Conservation (phyloP, 129 eudicot species). For the Chrysanthemum seticuspe region DNA sequence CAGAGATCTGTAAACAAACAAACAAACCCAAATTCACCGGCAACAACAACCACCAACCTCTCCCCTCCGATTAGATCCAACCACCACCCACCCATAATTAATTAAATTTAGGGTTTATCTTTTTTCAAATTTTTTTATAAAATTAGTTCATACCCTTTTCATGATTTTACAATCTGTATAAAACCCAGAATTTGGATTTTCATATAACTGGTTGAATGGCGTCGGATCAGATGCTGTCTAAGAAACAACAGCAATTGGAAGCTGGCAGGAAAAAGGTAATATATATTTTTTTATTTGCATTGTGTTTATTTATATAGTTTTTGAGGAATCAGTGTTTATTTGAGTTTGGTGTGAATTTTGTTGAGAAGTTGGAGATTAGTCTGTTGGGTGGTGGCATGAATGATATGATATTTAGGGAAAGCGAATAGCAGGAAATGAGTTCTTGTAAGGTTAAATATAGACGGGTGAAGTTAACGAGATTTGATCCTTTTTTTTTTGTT, state of each 20-base stretch:
- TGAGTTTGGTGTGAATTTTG: too few relatives aligned
- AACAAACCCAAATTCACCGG: not conserved
- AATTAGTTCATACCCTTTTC: conserved; percentile 12
- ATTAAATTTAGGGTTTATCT: conserved; percentile 48
- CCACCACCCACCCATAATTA: conserved; percentile 29
- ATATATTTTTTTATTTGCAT: not conserved
- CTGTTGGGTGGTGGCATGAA: not conserved
- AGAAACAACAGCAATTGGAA: conserved; percentile 75
- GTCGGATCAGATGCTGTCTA: conserved; percentile 70
- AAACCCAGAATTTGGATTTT: conserved; percentile 3
- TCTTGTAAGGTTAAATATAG: too few relatives aligned
- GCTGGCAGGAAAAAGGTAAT: conserved; percentile 82
- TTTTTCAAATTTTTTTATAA: not conserved
- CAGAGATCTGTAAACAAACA: not conserved
- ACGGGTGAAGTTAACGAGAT: too few relatives aligned
- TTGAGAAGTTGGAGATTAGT: not conserved
- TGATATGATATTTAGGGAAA: too few relatives aligned
- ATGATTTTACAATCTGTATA: not conserved
- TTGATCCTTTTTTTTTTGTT: too few relatives aligned
- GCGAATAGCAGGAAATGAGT: too few relatives aligned
- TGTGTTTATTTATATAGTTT: not conserved
- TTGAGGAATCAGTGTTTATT: not conserved
- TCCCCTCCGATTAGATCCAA: conserved; percentile 55
- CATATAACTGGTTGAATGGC: conserved; percentile 47
- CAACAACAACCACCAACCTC: not conserved